phyloP scores from a whole-genome alignment of 805 yeast species.

The Lachancea dasiensis region DNA sequence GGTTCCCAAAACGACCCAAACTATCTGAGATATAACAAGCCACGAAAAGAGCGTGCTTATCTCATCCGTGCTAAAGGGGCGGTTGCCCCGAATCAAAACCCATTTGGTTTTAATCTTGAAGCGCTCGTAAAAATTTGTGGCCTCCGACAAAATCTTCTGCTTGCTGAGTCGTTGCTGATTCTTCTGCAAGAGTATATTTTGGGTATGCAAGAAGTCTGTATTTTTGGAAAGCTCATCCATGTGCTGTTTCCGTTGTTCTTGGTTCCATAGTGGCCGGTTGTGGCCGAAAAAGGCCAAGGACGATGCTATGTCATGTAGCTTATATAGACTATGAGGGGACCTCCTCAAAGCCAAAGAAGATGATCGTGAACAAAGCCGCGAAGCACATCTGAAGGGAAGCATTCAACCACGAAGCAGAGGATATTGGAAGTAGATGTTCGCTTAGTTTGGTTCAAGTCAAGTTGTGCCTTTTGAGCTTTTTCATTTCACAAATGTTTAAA shows the following conservation, averaged over 20 bases:
- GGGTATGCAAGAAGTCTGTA: conserved; percentile 22
- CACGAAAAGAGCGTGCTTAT: conserved; percentile 83
- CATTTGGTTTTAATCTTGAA: conserved; percentile 59
- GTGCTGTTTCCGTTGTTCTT: conserved; percentile 6
- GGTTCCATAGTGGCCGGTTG: neutral
- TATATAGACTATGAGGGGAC: neutral
- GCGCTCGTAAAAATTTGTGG: conserved; percentile 39
- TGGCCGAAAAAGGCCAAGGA: neutral
- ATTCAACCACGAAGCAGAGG: neutral
- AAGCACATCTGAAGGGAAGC: neutral
- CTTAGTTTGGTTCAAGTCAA: no score
- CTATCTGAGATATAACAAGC: conserved; percentile 79
- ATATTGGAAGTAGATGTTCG: no score
- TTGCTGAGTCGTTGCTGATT: conserved; percentile 24
- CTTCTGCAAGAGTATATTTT: conserved; percentile 19
- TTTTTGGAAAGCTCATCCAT: conserved; percentile 18
- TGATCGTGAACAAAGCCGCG: neutral
- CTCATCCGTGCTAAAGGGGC: conserved; percentile 88
- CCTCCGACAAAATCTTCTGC: conserved; percentile 38
- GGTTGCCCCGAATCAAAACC: conserved; percentile 64
- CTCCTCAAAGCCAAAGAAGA: neutral
- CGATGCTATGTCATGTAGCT: neutral
- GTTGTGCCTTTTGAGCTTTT: no score
- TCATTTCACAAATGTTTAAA: neutral
- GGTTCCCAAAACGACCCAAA: conserved; percentile 76